Percentiles rank a stretch among this genome's conserved stretches.
These are phyloP conservation scores for Paracoccidioides lutzii DNA, from an alignment of 2,329 filamentous ascomycete genomes.

Conservation along the genomic window DNA sequence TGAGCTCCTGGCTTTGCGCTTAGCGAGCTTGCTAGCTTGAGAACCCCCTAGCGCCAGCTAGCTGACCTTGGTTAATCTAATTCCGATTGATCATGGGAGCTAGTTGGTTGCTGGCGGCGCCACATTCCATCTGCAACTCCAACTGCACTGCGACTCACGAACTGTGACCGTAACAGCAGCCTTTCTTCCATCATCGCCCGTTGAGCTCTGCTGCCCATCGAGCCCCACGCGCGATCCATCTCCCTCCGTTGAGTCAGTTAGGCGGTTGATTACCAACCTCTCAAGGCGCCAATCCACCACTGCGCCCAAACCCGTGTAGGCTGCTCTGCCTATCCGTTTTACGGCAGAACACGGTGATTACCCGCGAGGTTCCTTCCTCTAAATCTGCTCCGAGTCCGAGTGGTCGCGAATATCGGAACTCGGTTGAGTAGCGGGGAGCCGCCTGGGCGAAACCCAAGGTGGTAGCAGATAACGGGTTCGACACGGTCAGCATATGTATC, in stretches of 20 bases:
- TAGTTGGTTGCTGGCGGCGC: background rate
- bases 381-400: no score
- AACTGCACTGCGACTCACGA: constrained; percentile 1
- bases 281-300: no score
- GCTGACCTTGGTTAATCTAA: background rate
- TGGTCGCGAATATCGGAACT: no score
- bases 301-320: no score
- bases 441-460: background rate
- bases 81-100: background rate
- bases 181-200: background rate
- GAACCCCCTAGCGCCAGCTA: background rate
- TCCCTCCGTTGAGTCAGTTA: background rate
- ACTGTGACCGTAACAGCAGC: constrained; percentile 7
- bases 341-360: no score
- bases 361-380: no score
- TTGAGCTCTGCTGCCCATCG: background rate
- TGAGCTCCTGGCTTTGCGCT: background rate
- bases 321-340: no score
- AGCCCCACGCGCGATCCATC: background rate
- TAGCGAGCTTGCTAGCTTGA: background rate
- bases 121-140: background rate
- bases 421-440: no score
- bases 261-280: no score
- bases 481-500: background rate
- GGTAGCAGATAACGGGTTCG: background rate